Evolutionary conservation across 2,329 filamentous ascomycete genomes (phyloP).

Genomic region (Pseudopithomyces chartarum): DNA sequence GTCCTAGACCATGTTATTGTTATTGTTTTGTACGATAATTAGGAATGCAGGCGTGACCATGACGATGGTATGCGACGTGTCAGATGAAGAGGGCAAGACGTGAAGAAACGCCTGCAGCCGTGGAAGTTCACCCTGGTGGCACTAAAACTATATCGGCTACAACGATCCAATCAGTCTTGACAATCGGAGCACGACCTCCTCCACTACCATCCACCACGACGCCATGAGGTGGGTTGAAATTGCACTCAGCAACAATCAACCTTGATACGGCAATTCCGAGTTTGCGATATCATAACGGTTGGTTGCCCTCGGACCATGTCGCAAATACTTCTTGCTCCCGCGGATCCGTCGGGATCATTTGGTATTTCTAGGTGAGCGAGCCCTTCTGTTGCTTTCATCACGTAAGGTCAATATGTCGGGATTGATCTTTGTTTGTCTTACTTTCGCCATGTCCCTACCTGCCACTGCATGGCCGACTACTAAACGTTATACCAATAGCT

Average conservation of each 20-base stretch:
- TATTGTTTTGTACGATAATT: neutral
- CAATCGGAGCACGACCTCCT: neutral
- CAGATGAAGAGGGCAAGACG: neutral
- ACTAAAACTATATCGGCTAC: neutral
- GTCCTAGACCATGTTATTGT: neutral
- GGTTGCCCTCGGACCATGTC: neutral
- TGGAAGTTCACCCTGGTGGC: neutral
- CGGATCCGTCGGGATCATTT: neutral
- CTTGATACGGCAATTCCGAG: neutral
- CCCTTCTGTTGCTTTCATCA: neutral
- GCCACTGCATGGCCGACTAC: constrained; percentile 6
- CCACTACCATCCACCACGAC: neutral
- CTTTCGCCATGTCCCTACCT: neutral
- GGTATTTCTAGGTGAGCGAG: neutral
- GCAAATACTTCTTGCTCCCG: constrained; percentile 1
- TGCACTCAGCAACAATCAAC: neutral
- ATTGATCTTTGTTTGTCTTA: neutral
- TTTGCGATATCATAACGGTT: neutral
- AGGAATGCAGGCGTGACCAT: neutral
- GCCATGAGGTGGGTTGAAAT: neutral
- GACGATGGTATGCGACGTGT: neutral
- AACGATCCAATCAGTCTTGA: neutral
- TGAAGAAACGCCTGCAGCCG: neutral
- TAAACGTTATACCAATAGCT: constrained; percentile 6
- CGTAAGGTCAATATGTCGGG: neutral